A percentile compares a stretch with the other conserved stretches of the same genome.
Evolutionary conservation across 768 basidiomycete genomes (phyloP).

Genomic region (Dentipellis fragilis): DNA sequence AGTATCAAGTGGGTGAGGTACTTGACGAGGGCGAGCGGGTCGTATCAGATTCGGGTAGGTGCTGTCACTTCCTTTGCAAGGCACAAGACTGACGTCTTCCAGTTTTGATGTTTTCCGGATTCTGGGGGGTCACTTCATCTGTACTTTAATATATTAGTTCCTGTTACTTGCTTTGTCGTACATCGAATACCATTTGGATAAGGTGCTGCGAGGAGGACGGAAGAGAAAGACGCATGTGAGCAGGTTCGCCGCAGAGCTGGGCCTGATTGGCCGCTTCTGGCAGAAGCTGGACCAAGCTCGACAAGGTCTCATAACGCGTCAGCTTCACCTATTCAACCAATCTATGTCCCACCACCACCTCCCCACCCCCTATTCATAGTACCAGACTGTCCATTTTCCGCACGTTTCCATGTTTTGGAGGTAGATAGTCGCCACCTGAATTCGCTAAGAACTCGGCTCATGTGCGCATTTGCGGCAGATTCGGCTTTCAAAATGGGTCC

Average conservation of each 20-base stretch:
- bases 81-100: background rate
- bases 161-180: too few species aligned
- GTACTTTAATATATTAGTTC: background rate
- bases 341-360: background rate
- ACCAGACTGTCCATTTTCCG: background rate
- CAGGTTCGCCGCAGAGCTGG: background rate
- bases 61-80: background rate
- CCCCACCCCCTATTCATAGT: background rate
- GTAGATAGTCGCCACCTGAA: background rate
- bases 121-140: background rate
- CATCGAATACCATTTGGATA: too few species aligned
- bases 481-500: conserved; percentile 84
- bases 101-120: conserved; percentile 8
- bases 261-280: background rate
- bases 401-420: conserved; percentile 13
- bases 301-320: background rate
- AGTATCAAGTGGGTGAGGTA: conserved; percentile 96
- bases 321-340: background rate
- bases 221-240: background rate
- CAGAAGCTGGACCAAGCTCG: background rate
- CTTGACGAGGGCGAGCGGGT: conserved; percentile 86
- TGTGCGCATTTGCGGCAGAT: conserved; percentile 35
- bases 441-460: background rate
- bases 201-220: too few species aligned
- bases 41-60: conserved; percentile 90